Conservation (phyloP, 768 basidiomycete genomes). For the Asterophora parasitica region DNA sequence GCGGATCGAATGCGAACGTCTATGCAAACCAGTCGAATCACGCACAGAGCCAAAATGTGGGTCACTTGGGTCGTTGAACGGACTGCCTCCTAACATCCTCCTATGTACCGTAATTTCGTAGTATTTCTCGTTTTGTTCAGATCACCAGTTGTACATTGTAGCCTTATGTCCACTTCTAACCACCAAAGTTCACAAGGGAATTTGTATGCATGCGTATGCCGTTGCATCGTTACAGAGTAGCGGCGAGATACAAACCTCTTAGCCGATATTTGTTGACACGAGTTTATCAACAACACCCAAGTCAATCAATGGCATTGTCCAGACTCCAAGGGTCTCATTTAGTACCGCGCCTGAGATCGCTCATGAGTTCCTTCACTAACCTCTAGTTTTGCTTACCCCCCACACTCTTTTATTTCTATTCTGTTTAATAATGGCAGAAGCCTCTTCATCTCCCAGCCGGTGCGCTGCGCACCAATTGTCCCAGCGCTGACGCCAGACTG, state of each 20-base stretch:
- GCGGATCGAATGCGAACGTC: slow-evolving; percentile 1
- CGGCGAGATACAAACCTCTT: no score
- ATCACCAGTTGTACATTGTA: slow-evolving; percentile 11
- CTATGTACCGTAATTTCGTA: background rate
- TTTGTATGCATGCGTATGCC: slow-evolving; percentile 11
- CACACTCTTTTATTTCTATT: slow-evolving; percentile 17
- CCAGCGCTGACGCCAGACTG: background rate
- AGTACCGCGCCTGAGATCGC: background rate
- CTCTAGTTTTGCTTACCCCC: background rate
- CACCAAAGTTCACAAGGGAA: background rate
- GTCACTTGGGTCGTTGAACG: slow-evolving; percentile 7
- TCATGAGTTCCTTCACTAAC: background rate
- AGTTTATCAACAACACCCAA: background rate
- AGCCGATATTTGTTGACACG: background rate
- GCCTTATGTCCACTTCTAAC: slow-evolving; percentile 1
- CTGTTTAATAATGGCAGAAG: slow-evolving; percentile 11
- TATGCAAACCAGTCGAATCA: slow-evolving; percentile 3
- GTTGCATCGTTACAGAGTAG: no score
- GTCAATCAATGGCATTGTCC: background rate
- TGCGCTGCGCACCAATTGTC: background rate
- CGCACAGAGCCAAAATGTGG: slow-evolving; percentile 1
- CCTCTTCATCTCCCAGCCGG: slow-evolving; percentile 16
- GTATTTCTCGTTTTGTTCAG: slow-evolving; percentile 2
- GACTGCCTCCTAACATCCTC: no score
- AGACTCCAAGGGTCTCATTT: no score